Evolutionary conservation across 2,329 filamentous ascomycete genomes (phyloP).

Genomic region (Fusarium nisikadoi): DNA sequence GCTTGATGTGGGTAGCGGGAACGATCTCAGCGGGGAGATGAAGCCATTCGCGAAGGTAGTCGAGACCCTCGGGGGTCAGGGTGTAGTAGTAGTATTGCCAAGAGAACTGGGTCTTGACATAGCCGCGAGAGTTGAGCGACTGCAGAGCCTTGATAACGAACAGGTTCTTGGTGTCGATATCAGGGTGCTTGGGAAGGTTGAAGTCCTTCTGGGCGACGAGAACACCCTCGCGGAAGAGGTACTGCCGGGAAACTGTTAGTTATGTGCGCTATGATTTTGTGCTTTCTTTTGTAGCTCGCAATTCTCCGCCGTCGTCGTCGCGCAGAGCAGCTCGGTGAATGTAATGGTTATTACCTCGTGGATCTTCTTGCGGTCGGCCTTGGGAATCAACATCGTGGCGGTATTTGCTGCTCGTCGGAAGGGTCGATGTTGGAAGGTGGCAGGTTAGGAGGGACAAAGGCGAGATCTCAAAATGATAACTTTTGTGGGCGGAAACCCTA

Average conservation of each 20-base stretch:
- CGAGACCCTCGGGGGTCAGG: slow-evolving; percentile 98
- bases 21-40: slow-evolving; percentile 99
- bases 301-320: slow-evolving; percentile 18
- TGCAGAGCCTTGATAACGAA: slow-evolving; percentile 99
- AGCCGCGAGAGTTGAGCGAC: slow-evolving; percentile 97
- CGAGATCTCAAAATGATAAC: slow-evolving; percentile 56
- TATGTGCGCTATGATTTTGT: slow-evolving; percentile 25
- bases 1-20: slow-evolving; percentile 99
- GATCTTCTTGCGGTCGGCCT: slow-evolving; percentile 99
- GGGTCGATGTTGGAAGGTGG: slow-evolving; percentile 63
- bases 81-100: slow-evolving; percentile 99
- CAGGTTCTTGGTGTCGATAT: slow-evolving; percentile 99
- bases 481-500: slow-evolving; percentile 60
- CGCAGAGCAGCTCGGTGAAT: slow-evolving; percentile 7
- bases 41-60: slow-evolving; percentile 99
- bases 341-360: slow-evolving; percentile 71
- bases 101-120: slow-evolving; percentile 99
- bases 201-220: slow-evolving; percentile 99
- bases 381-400: slow-evolving; percentile 95
- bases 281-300: slow-evolving; percentile 31
- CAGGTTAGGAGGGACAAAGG: slow-evolving; percentile 50
- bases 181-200: slow-evolving; percentile 96
- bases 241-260: slow-evolving; percentile 61
- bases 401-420: slow-evolving; percentile 54
- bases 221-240: slow-evolving; percentile 93